Conservation (phyloP, 148 eudicot species). For the Camellia lanceoleosa region DNA sequence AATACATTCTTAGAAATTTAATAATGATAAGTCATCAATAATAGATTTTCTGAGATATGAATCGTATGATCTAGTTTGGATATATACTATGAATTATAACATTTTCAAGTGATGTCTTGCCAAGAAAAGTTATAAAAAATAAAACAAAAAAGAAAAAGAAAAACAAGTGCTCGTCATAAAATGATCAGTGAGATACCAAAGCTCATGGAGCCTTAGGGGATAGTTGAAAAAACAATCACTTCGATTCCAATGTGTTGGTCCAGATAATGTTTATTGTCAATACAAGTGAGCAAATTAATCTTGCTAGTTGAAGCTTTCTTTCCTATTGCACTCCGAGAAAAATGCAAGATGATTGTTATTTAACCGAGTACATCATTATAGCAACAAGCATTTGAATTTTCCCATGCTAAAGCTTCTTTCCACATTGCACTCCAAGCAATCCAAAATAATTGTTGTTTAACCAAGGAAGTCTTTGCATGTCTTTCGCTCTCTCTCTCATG, state of each 20-base stretch:
- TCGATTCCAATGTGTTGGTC: background rate
- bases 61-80: background rate
- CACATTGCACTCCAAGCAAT: background rate
- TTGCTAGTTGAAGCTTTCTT: background rate
- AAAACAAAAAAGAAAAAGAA: too few relatives aligned
- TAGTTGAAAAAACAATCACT: background rate
- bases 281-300: background rate
- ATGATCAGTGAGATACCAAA: background rate
- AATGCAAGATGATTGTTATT: background rate
- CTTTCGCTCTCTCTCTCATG: background rate
- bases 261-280: constrained; percentile 2
- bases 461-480: background rate
- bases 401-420: background rate
- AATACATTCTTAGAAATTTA: background rate
- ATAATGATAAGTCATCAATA: background rate
- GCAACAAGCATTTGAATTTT: background rate
- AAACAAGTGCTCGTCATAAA: background rate
- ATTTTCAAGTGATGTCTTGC: background rate
- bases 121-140: background rate
- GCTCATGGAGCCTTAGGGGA: background rate
- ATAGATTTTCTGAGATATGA: constrained; percentile 3
- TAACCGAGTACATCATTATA: background rate
- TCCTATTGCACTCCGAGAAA: background rate
- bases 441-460: background rate
- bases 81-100: background rate